Base-by-base conservation (phyloP, 495 filamentous ascomycete genomes). In the Aspergillus campestris region DNA sequence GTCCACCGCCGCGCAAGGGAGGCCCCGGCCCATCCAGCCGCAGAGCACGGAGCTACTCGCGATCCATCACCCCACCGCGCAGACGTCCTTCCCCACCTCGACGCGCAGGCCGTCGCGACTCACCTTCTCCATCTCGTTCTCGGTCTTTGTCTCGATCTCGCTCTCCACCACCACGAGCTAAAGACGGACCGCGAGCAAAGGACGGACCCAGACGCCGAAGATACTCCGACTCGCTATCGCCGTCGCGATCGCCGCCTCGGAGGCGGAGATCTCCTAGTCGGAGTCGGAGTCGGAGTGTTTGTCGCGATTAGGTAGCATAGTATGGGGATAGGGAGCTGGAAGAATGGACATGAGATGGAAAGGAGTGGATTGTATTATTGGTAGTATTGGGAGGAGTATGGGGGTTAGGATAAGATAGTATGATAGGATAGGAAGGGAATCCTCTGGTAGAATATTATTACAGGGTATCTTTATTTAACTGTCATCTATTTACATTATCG, bases 61-160 rank as follows among this genome's bases (percentile, higher is more conserved):
- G 65, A 11, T 69, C 66, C 12, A 46, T 56, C n/a, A 57, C 62
- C 1, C 66, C 66, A 12, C 56, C 62, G 27, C 64, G 49, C 3
- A 59, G 53, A 11, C 42, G 58, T 34, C 44, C 37, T 28, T 38
- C 47, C 10, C 44, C 53, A 11, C n/a, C 18, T 24, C 18, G 18
- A 24, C 4, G 2, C 18, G 30, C 15, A 44, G 46, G 47, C 13
- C 51, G 45, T 43, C 52, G 50, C 34, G 40, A 57, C 29, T 59
- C 59, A 24, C 18, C 18, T 4, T 62, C 62, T 9, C 47, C 32
- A 13, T 66, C 61, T 8, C 49, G 42, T 24, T 67, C 64, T 5
- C 60, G 64, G 48, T 57, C 61, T 5, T 55, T 37, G 24, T 57
- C 62, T 31, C 15, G 29, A 18, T 64, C 62, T 38, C 58, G 54